Evolutionary conservation across 169 alveolate species (phyloP).

Genomic region (Cryptosporidium bovis): DNA sequence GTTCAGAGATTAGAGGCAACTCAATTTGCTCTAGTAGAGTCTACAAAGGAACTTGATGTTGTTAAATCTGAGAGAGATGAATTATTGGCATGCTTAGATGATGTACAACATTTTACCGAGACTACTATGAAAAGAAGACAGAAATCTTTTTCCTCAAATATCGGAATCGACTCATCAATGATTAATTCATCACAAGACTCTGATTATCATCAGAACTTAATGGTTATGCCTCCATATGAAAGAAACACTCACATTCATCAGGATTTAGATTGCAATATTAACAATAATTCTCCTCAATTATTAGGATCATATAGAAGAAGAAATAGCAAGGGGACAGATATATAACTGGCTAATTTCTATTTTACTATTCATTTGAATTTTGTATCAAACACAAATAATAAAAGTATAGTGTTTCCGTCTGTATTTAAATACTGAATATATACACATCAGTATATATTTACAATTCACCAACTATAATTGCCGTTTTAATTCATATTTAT

Average conservation of each 20-base stretch:
- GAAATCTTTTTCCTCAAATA: slow-evolving; percentile 11
- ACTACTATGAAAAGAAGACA: slow-evolving; percentile 72
- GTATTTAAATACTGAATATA: neutral
- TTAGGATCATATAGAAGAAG: slow-evolving; percentile 29
- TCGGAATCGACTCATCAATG: neutral
- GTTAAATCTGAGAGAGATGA: slow-evolving; percentile 71
- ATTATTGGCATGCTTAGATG: slow-evolving; percentile 67
- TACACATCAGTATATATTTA: too few relatives aligned
- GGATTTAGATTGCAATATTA: neutral
- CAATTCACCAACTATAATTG: too few relatives aligned
- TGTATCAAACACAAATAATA: too few relatives aligned
- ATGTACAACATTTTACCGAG: slow-evolving; percentile 70
- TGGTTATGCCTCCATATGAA: slow-evolving; percentile 11
- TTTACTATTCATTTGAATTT: too few relatives aligned
- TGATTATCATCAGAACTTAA: slow-evolving; percentile 5
- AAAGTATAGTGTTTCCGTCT: neutral
- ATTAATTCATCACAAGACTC: slow-evolving; percentile 18
- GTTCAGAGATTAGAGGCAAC: slow-evolving; percentile 71
- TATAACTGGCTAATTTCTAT: neutral
- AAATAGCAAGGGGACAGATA: neutral
- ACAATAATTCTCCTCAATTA: slow-evolving; percentile 8
- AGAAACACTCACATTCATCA: slow-evolving; percentile 12
- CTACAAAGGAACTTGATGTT: slow-evolving; percentile 58
- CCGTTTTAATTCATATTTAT: too few relatives aligned
- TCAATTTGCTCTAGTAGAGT: slow-evolving; percentile 63